Evolutionary conservation across 805 yeast species (phyloP).

Genomic region (Lipomyces spencermartinsiae): DNA sequence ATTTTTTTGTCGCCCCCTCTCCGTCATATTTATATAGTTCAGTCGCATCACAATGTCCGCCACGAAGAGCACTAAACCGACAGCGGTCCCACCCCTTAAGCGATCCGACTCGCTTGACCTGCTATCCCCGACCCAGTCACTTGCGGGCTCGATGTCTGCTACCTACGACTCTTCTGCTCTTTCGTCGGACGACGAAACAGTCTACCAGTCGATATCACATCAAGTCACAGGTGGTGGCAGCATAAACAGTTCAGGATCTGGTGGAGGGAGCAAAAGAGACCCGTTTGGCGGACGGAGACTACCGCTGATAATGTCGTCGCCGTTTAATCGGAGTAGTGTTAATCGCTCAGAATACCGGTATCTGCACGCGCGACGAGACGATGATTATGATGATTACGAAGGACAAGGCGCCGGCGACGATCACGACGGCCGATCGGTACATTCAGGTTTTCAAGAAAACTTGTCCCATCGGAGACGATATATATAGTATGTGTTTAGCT

Average conservation of each 20-base stretch:
- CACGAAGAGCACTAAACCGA: not conserved
- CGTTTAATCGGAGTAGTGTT: slow-evolving; percentile 28
- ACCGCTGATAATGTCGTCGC: slow-evolving; percentile 22
- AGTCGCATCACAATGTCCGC: not conserved
- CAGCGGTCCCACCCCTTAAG: slow-evolving; percentile 15
- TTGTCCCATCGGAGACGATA: slow-evolving; percentile 33
- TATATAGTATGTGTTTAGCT: slow-evolving; percentile 28
- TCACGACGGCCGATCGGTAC: slow-evolving; percentile 14
- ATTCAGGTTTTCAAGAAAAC: slow-evolving; percentile 14
- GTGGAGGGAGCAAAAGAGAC: slow-evolving; percentile 1
- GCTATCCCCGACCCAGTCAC: slow-evolving; percentile 36
- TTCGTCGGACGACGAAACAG: slow-evolving; percentile 30
- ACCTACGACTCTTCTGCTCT: slow-evolving; percentile 27
- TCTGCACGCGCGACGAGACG: slow-evolving; percentile 29
- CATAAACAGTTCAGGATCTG: slow-evolving; percentile 2
- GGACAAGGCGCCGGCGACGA: slow-evolving; percentile 5
- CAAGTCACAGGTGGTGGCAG: slow-evolving; percentile 13
- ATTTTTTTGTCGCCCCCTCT: not conserved
- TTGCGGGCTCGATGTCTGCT: slow-evolving; percentile 26
- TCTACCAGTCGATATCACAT: slow-evolving; percentile 12
- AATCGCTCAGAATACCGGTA: slow-evolving; percentile 36
- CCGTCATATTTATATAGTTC: not conserved
- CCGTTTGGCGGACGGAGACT: slow-evolving; percentile 19
- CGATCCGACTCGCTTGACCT: slow-evolving; percentile 36
- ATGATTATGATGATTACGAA: slow-evolving; percentile 16